Evolutionary conservation across 192 early-diverging fungal species (phyloP).

Genomic region (Chytriomyces confervae): DNA sequence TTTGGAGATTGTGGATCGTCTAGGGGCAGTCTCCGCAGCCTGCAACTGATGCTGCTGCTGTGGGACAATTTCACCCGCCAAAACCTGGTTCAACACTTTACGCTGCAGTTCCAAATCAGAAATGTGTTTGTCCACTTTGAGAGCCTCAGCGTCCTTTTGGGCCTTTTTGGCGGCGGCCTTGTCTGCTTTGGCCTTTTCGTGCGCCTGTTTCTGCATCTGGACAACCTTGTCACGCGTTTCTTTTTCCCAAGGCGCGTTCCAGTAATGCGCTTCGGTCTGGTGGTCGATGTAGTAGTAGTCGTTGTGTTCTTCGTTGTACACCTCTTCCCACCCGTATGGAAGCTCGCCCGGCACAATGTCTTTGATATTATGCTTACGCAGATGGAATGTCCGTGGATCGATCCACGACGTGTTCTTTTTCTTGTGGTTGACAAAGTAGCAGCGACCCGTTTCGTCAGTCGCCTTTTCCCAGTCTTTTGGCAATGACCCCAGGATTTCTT

Average conservation of each 20-base stretch:
- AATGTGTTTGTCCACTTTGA: constrained; percentile 30
- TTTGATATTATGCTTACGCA: constrained; percentile 48
- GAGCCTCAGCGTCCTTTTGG: constrained; percentile 7
- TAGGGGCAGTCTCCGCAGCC: background rate
- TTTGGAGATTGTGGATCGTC: constrained; percentile 22
- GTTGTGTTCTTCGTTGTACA: constrained; percentile 27
- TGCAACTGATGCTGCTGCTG: background rate
- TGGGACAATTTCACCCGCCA: constrained; percentile 1
- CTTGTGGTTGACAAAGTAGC: constrained; percentile 58
- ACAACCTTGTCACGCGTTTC: constrained; percentile 29
- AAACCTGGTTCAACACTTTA: constrained; percentile 23
- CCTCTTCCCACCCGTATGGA: constrained; percentile 49
- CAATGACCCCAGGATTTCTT: constrained; percentile 45
- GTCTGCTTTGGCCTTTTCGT: constrained; percentile 18
- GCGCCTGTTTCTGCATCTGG: constrained; percentile 32
- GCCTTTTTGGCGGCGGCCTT: constrained; percentile 16
- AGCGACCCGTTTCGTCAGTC: constrained; percentile 33
- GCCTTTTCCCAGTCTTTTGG: constrained; percentile 48
- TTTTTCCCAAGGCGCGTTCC: constrained; percentile 43
- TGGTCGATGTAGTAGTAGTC: constrained; percentile 46
- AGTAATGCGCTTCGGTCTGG: constrained; percentile 40
- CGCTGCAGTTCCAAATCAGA: constrained; percentile 23
- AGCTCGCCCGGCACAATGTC: constrained; percentile 50
- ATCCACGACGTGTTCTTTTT: constrained; percentile 53
- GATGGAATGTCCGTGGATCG: constrained; percentile 50